Conservation (phyloP, 2,329 filamentous ascomycete genomes). For the Alternaria gaisen region DNA sequence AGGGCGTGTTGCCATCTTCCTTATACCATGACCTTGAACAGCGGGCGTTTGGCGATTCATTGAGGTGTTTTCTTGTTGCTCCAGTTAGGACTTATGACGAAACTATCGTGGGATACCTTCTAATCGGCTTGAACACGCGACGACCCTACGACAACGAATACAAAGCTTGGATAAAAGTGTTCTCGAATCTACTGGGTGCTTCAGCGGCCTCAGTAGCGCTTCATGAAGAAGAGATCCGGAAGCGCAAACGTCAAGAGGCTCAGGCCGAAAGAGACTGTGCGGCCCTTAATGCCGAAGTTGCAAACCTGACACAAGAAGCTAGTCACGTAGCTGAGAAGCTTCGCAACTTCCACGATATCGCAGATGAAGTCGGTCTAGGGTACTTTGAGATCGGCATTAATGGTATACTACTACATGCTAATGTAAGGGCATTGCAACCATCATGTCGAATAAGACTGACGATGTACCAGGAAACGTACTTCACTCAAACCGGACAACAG, state of each 20-base stretch:
- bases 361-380: slow-evolving; percentile 19
- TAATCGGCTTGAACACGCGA: slow-evolving; percentile 25
- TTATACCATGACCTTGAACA: slow-evolving; percentile 17
- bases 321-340: slow-evolving; percentile 14
- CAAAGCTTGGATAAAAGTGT: slow-evolving; percentile 24
- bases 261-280: slow-evolving; percentile 25
- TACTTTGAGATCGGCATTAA: slow-evolving; percentile 22
- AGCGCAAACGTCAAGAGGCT: slow-evolving; percentile 23
- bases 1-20: slow-evolving; percentile 10
- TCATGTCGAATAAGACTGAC: background rate
- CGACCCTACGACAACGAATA: slow-evolving; percentile 30
- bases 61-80: slow-evolving; percentile 13
- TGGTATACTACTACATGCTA: slow-evolving; percentile 20
- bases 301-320: slow-evolving; percentile 18
- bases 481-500: slow-evolving; percentile 16
- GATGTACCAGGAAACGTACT: slow-evolving; percentile 13
- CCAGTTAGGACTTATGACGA: slow-evolving; percentile 16
- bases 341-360: slow-evolving; percentile 19
- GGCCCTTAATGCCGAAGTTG: slow-evolving; percentile 24
- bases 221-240: slow-evolving; percentile 24
- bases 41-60: slow-evolving; percentile 22
- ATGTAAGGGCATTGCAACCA: slow-evolving; percentile 3
- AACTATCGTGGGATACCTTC: slow-evolving; percentile 12
- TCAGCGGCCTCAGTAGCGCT: slow-evolving; percentile 26
- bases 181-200: slow-evolving; percentile 24